These are phyloP conservation scores for Nemania abortiva DNA, from an alignment of 2,329 filamentous ascomycete genomes.

Conservation along the genomic window DNA sequence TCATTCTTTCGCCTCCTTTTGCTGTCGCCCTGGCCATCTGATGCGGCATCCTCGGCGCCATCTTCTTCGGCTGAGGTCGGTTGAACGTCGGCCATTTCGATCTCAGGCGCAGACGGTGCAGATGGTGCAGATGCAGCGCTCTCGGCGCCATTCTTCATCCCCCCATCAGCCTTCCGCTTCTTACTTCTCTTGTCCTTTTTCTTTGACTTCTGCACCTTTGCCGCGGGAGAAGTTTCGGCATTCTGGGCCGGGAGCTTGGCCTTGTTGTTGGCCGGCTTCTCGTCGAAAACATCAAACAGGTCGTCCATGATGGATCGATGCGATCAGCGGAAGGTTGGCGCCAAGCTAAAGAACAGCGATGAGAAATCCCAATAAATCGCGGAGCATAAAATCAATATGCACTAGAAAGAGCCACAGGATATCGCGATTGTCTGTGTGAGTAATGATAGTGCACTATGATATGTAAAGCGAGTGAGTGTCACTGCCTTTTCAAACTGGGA, in stretches of 20 bases:
- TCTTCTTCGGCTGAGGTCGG: constrained; percentile 54
- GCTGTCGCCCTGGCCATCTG: constrained; percentile 62
- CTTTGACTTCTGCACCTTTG: constrained; percentile 58
- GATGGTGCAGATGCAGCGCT: constrained; percentile 44
- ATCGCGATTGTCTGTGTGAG: constrained; percentile 4
- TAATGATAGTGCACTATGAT: too few relatives aligned
- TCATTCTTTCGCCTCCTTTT: constrained; percentile 75
- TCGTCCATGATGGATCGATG: constrained; percentile 69
- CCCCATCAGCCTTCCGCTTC: constrained; percentile 88
- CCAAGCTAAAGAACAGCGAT: background rate
- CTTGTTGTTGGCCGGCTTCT: constrained; percentile 66
- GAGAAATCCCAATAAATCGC: background rate
- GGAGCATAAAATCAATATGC: background rate
- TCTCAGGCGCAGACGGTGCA: constrained; percentile 54
- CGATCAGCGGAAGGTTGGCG: background rate
- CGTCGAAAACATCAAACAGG: constrained; percentile 85
- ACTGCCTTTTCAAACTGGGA: constrained; percentile 39
- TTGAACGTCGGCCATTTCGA: constrained; percentile 51
- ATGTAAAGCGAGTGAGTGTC: constrained; percentile 4
- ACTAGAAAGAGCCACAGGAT: background rate
- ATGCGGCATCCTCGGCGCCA: constrained; percentile 51
- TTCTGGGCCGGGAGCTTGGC: constrained; percentile 52
- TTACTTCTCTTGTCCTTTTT: constrained; percentile 70
- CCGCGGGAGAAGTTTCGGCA: constrained; percentile 45
- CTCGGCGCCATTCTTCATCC: constrained; percentile 68